These are phyloP conservation scores for Kodamaea kakaduensis DNA, from an alignment of 805 yeast genomes.

Conservation along the genomic window DNA sequence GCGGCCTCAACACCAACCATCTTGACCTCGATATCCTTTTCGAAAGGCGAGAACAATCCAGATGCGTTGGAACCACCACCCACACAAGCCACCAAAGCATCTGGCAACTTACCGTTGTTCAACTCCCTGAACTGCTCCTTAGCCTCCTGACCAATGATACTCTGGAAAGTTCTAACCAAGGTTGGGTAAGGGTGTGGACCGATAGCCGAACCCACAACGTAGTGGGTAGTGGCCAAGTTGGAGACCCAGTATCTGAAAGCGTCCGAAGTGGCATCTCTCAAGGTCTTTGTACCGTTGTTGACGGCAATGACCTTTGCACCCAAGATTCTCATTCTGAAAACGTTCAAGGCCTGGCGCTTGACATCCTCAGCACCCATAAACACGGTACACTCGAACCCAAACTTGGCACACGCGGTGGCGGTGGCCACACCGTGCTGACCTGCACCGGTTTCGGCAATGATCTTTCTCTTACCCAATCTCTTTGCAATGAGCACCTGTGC, in stretches of 20 bases:
- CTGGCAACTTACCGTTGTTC: constrained; percentile 81
- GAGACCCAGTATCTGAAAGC: constrained; percentile 97
- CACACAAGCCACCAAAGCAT: constrained; percentile 95
- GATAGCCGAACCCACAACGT: constrained; percentile 95
- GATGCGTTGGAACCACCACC: constrained; percentile 99
- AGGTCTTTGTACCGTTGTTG: constrained; percentile 89
- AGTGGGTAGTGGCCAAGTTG: constrained; percentile 79
- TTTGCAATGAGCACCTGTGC: constrained; percentile 79
- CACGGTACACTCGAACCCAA: constrained; percentile 90
- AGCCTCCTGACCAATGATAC: constrained; percentile 93
- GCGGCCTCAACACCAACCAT: constrained; percentile 97
- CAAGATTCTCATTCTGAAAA: constrained; percentile 91
- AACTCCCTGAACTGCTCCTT: constrained; percentile 80
- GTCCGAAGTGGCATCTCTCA: constrained; percentile 97
- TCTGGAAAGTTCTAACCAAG: constrained; percentile 95
- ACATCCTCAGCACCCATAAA: constrained; percentile 99
- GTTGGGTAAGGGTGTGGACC: constrained; percentile 99
- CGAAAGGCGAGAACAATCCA: constrained; percentile 94
- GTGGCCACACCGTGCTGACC: constrained; percentile 94
- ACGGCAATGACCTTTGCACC: constrained; percentile 97
- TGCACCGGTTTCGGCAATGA: constrained; percentile 90
- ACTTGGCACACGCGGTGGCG: constrained; percentile 88
- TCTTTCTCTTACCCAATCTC: constrained; percentile 69
- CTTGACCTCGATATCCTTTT: constrained; percentile 70
- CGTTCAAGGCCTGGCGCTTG: constrained; percentile 96